Conservation (phyloP, 306 rosid genomes). For the Quercus engelmannii region DNA sequence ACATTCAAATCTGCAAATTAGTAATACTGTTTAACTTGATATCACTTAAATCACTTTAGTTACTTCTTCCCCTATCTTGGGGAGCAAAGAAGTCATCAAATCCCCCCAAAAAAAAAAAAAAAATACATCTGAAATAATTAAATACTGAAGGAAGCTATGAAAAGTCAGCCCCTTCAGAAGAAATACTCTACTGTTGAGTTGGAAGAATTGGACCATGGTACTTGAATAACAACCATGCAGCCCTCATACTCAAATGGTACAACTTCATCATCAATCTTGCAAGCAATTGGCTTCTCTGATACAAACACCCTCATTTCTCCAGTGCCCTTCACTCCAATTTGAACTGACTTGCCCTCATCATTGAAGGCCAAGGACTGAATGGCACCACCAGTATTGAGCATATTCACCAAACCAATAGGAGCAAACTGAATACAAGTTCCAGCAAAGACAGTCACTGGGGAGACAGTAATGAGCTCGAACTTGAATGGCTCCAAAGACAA, state of each 20-base stretch:
- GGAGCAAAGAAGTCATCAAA: conserved; percentile 15
- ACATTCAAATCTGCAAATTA: neutral
- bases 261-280: conserved; percentile 50
- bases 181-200: conserved; percentile 41
- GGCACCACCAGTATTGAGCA: conserved; percentile 91
- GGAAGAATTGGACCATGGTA: conserved; percentile 78
- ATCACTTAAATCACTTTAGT: neutral
- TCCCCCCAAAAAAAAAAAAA: conserved; percentile 15
- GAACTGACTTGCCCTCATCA: conserved; percentile 29
- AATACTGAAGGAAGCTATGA: neutral
- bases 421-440: conserved; percentile 52
- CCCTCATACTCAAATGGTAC: conserved; percentile 54
- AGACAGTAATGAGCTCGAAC: conserved; percentile 76
- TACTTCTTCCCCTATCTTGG: neutral
- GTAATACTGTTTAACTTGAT: neutral
- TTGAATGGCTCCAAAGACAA: conserved; percentile 79
- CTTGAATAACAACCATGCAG: conserved; percentile 55
- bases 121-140: conserved; percentile 7
- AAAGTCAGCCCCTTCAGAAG: conserved; percentile 26
- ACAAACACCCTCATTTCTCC: conserved; percentile 84
- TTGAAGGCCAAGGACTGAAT: conserved; percentile 49
- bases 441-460: conserved; percentile 50
- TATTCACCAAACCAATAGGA: conserved; percentile 79
- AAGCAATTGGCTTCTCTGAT: conserved; percentile 53
- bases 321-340: conserved; percentile 58